phyloP scores from a whole-genome alignment of 805 yeast species.

The Barnettozyma californica region DNA sequence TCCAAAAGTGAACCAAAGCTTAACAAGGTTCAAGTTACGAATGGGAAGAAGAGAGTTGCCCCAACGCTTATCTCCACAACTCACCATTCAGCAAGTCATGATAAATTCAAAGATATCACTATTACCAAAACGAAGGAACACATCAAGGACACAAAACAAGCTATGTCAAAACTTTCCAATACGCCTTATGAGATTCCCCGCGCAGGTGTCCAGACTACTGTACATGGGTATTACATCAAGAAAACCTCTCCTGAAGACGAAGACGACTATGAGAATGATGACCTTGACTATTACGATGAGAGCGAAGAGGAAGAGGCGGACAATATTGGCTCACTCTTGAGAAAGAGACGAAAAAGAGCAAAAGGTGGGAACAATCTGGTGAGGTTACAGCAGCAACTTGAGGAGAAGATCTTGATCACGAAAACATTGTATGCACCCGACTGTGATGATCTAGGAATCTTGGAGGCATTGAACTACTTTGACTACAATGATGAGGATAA shows the following conservation, averaged over 20 bases:
- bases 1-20: slow-evolving; percentile 21
- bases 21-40: slow-evolving; percentile 58
- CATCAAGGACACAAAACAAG: slow-evolving; percentile 2
- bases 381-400: slow-evolving; percentile 10
- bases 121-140: slow-evolving; percentile 12
- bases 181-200: slow-evolving; percentile 51
- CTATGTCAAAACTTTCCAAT: slow-evolving; percentile 31
- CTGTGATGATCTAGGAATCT: slow-evolving; percentile 26
- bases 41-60: slow-evolving; percentile 71
- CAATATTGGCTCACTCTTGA: slow-evolving; percentile 15
- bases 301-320: slow-evolving; percentile 38
- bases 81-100: slow-evolving; percentile 18
- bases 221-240: slow-evolving; percentile 45
- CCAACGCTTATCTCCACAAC: slow-evolving; percentile 58
- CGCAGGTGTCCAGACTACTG: slow-evolving; percentile 58
- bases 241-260: slow-evolving; percentile 25
- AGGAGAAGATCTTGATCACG: slow-evolving; percentile 10
- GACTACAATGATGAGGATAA: slow-evolving; percentile 28
- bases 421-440: not conserved
- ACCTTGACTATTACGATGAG: slow-evolving; percentile 34
- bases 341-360: slow-evolving; percentile 29
- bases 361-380: slow-evolving; percentile 25
- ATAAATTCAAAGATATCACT: slow-evolving; percentile 14
- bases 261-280: slow-evolving; percentile 24
- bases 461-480: slow-evolving; percentile 28